These are phyloP conservation scores for Taiozyma sp. DNA, from an alignment of 1,139 yeast species.

Conservation along the genomic window DNA sequence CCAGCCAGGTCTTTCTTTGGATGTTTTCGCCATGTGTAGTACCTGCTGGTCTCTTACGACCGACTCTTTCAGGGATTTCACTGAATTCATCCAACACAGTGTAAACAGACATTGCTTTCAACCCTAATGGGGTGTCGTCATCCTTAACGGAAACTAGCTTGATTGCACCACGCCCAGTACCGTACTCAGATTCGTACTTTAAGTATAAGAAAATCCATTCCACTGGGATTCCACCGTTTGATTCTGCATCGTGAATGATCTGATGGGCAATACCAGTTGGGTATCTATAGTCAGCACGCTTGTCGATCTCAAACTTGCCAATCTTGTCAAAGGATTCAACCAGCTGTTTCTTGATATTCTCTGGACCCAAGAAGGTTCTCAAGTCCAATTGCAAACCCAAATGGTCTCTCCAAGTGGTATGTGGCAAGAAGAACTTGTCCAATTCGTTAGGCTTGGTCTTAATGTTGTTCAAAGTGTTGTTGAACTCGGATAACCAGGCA, in stretches of 20 bases:
- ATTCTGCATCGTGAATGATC: conserved; percentile 26
- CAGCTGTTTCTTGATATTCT: conserved; percentile 22
- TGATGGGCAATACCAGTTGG: conserved; percentile 27
- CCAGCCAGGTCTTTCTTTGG: conserved; percentile 31
- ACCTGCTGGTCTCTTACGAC: conserved; percentile 33
- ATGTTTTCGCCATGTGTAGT: conserved; percentile 34
- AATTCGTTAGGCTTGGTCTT: conserved; percentile 13
- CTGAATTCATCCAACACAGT: conserved; percentile 33
- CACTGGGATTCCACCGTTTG: conserved; percentile 25
- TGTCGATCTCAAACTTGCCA: conserved; percentile 26
- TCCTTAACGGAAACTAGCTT: conserved; percentile 30
- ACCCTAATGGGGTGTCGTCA: conserved; percentile 23
- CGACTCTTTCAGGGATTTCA: conserved; percentile 31
- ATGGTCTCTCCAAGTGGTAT: conserved; percentile 36
- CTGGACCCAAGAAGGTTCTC: conserved; percentile 30
- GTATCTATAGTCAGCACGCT: conserved; percentile 26
- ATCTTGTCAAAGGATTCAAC: conserved; percentile 20
- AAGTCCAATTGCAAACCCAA: conserved; percentile 30
- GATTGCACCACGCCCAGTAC: conserved; percentile 31
- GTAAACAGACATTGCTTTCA: conserved; percentile 31
- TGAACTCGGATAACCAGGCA: conserved; percentile 30
- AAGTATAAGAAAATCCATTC: conserved; percentile 34
- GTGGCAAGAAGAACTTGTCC: conserved; percentile 24
- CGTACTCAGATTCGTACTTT: conserved; percentile 29
- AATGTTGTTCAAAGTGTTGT: conserved; percentile 17